A percentile compares a stretch with the other conserved stretches of the same genome.
Conservation (phyloP, 2,329 filamentous ascomycete species). For the Thelonectria rubi region DNA sequence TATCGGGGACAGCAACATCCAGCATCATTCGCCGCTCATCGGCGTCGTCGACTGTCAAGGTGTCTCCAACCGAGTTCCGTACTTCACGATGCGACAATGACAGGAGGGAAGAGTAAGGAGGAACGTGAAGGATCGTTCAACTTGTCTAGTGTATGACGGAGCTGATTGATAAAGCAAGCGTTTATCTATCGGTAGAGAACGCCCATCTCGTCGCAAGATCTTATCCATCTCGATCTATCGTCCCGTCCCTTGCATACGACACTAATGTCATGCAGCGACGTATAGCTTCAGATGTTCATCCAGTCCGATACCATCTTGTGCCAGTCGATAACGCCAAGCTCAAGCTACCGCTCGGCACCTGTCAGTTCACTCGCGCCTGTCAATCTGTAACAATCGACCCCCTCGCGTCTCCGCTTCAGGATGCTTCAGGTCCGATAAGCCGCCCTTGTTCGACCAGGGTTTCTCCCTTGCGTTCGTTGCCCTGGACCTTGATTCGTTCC, state of each 20-base stretch:
- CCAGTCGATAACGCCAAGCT: background rate
- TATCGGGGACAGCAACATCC: background rate
- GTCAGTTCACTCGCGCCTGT: background rate
- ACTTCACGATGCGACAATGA: background rate
- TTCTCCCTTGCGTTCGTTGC: background rate
- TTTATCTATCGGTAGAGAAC: background rate
- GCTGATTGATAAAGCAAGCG: background rate
- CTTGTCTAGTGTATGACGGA: background rate
- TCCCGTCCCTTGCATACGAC: background rate
- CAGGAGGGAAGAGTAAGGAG: background rate
- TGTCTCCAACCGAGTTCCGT: no score
- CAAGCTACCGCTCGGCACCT: background rate
- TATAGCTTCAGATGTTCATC: background rate
- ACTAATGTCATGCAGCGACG: background rate
- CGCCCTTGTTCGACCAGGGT: background rate
- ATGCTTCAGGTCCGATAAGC: background rate
- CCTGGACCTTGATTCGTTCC: background rate
- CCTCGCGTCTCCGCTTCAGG: constrained; percentile 1
- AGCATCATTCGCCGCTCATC: background rate
- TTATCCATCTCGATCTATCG: constrained; percentile 2
- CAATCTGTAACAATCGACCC: background rate
- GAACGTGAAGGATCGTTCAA: no score
- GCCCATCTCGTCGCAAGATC: background rate
- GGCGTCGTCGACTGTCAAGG: no score
- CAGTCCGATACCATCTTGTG: background rate